Percentiles rank a stretch among this genome's conserved stretches.
These are phyloP conservation scores for Neurospora sublineolata DNA, from an alignment of 495 filamentous ascomycete species.

Conservation along the genomic window DNA sequence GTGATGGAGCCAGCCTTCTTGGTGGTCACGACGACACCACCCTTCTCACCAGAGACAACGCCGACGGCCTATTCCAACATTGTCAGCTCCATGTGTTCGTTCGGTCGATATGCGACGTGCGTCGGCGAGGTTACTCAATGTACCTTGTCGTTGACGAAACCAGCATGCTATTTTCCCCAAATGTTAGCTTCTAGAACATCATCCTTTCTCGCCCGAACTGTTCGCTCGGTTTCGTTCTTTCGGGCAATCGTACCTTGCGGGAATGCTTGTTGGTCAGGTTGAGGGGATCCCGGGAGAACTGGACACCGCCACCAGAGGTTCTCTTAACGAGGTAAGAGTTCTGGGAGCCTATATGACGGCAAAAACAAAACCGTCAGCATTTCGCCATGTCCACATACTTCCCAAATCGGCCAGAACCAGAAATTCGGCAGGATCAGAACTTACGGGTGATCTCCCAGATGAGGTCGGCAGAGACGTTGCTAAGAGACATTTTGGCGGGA, in stretches of 20 bases:
- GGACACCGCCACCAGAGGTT: slow-evolving; percentile 58
- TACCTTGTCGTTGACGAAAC: slow-evolving; percentile 91
- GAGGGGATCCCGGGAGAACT: slow-evolving; percentile 86
- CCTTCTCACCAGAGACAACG: slow-evolving; percentile 52
- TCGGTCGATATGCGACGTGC: neutral
- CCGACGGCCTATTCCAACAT: slow-evolving; percentile 58
- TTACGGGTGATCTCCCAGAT: slow-evolving; percentile 85
- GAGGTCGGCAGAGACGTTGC: slow-evolving; percentile 70
- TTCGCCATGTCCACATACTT: neutral
- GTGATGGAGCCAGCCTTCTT: slow-evolving; percentile 67
- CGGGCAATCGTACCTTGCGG: slow-evolving; percentile 58
- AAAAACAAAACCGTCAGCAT: slow-evolving; percentile 1
- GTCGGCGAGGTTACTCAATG: slow-evolving; percentile 10
- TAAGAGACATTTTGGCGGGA: slow-evolving; percentile 34
- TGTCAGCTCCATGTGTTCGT: slow-evolving; percentile 13
- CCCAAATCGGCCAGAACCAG: neutral
- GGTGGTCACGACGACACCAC: slow-evolving; percentile 61
- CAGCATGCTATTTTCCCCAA: slow-evolving; percentile 54
- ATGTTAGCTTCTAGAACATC: slow-evolving; percentile 20
- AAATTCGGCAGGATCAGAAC: slow-evolving; percentile 21
- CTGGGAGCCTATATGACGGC: slow-evolving; percentile 47
- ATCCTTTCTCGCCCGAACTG: neutral
- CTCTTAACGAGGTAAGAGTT: slow-evolving; percentile 87
- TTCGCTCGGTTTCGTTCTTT: neutral
- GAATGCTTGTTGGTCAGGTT: slow-evolving; percentile 84